A percentile compares a stretch with the other conserved stretches of the same genome.
Evolutionary conservation across 2,329 filamentous ascomycete genomes (phyloP).

Genomic region (Tricladium varicosporioides): DNA sequence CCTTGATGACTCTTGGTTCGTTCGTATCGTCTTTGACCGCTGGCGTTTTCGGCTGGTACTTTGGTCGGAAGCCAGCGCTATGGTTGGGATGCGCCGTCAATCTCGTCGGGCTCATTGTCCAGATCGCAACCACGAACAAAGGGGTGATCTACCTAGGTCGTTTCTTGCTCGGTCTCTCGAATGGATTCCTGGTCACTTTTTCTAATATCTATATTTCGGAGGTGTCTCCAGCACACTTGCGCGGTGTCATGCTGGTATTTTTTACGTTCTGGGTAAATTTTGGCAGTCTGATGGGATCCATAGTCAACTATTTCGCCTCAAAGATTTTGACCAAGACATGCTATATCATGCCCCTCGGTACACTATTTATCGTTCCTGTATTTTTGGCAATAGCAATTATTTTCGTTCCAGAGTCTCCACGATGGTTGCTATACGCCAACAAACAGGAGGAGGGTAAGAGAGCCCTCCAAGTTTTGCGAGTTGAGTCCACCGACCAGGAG

Average conservation of each 20-base stretch:
- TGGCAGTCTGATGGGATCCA: slow-evolving; percentile 44
- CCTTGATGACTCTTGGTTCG: slow-evolving; percentile 47
- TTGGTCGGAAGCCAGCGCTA: slow-evolving; percentile 38
- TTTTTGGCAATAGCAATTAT: slow-evolving; percentile 33
- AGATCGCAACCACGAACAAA: slow-evolving; percentile 41
- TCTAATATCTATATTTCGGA: slow-evolving; percentile 49
- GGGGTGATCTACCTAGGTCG: slow-evolving; percentile 46
- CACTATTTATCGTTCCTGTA: slow-evolving; percentile 23
- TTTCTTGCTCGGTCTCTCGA: slow-evolving; percentile 43
- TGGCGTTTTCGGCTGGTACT: slow-evolving; percentile 38
- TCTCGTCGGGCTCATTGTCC: slow-evolving; percentile 42
- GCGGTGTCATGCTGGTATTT: slow-evolving; percentile 46
- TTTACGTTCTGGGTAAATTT: slow-evolving; percentile 50
- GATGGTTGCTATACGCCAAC: slow-evolving; percentile 37
- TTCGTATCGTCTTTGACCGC: slow-evolving; percentile 44
- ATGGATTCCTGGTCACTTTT: slow-evolving; percentile 47
- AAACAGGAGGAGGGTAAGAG: slow-evolving; percentile 31
- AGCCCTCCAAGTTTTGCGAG: slow-evolving; percentile 24
- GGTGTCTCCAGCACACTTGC: slow-evolving; percentile 43
- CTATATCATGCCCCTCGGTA: slow-evolving; percentile 32
- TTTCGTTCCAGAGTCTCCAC: slow-evolving; percentile 38
- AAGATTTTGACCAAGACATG: slow-evolving; percentile 22
- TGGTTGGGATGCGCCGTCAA: slow-evolving; percentile 47
- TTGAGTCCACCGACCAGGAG: slow-evolving; percentile 28
- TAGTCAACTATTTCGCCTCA: slow-evolving; percentile 22